Evolutionary conservation across 345 rosid genomes (phyloP).

Genomic region (Citrus glauca): DNA sequence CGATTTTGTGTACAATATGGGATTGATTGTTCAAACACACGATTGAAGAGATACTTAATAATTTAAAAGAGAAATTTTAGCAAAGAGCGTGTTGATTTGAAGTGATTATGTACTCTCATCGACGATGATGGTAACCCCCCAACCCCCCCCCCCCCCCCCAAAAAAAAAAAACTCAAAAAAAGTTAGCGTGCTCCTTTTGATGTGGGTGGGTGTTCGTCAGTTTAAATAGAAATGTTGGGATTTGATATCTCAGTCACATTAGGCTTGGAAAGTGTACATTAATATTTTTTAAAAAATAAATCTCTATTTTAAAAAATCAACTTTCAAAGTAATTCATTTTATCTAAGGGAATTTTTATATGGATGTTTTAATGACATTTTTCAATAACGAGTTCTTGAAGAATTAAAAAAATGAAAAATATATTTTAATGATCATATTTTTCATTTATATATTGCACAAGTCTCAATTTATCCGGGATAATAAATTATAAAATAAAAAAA

Average conservation of each 20-base stretch:
- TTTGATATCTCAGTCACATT: not conserved
- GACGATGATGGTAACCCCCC: not conserved
- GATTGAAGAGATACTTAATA: not conserved
- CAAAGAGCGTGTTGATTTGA: not conserved
- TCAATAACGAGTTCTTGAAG: not conserved
- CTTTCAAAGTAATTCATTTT: not conserved
- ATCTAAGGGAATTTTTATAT: not conserved
- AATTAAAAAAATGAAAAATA: too few relatives aligned
- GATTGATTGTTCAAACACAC: not conserved
- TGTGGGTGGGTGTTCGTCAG: not conserved
- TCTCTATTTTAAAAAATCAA: not conserved
- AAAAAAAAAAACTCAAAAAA: too few relatives aligned
- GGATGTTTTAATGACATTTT: too few relatives aligned
- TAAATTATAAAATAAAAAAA: too few relatives aligned
- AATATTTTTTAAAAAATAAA: too few relatives aligned
- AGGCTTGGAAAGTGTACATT: not conserved
- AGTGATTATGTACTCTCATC: not conserved
- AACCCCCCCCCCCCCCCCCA: too few relatives aligned
- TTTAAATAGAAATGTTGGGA: not conserved
- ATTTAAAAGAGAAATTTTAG: not conserved
- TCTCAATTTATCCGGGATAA: not conserved
- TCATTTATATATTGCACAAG: not conserved
- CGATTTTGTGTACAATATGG: not conserved
- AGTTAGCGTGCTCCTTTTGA: not conserved
- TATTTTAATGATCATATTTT: too few relatives aligned